These are phyloP conservation scores for Cytospora chrysosperma DNA, from an alignment of 2,329 filamentous ascomycete genomes.

Conservation along the genomic window DNA sequence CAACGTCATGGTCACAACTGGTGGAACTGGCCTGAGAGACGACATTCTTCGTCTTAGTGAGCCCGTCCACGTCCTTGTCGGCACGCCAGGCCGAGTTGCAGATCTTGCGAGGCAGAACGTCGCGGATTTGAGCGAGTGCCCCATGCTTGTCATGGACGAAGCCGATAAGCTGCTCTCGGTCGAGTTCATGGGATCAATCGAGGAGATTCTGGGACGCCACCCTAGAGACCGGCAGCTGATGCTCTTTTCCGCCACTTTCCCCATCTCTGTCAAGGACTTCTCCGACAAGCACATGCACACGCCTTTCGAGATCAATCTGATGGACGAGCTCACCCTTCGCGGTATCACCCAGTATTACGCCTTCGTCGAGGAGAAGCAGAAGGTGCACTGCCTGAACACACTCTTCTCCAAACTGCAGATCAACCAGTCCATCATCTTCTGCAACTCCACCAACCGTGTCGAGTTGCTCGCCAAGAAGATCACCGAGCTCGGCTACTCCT, in stretches of 20 bases:
- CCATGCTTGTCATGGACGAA: conserved; percentile 99
- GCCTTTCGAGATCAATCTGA: conserved; percentile 98
- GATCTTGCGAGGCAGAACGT: conserved; percentile 96
- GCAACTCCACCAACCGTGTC: conserved; percentile 97
- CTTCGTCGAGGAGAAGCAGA: conserved; percentile 98
- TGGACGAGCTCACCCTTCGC: conserved; percentile 97
- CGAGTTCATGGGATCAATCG: conserved; percentile 96
- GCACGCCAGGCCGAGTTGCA: conserved; percentile 92
- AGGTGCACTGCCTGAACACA: conserved; percentile 98
- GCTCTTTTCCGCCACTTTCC: conserved; percentile 98
- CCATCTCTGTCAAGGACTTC: conserved; percentile 94
- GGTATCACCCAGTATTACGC: conserved; percentile 99
- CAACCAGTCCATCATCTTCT: conserved; percentile 99
- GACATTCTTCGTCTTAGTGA: conserved; percentile 95
- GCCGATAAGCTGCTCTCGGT: conserved; percentile 95
- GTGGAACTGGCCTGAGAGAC: conserved; percentile 90
- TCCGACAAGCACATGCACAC: conserved; percentile 97
- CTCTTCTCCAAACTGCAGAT: conserved; percentile 99
- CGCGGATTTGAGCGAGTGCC: conserved; percentile 91
- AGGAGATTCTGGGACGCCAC: conserved; percentile 92
- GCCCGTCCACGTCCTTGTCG: conserved; percentile 94
- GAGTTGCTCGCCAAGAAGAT: conserved; percentile 99
- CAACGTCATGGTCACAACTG: conserved; percentile 99
- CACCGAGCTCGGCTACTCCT: conserved; percentile 97
- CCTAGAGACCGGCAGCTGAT: conserved; percentile 98